Conservation (phyloP, 305 asterid genomes). For the Ruellia speciosa region DNA sequence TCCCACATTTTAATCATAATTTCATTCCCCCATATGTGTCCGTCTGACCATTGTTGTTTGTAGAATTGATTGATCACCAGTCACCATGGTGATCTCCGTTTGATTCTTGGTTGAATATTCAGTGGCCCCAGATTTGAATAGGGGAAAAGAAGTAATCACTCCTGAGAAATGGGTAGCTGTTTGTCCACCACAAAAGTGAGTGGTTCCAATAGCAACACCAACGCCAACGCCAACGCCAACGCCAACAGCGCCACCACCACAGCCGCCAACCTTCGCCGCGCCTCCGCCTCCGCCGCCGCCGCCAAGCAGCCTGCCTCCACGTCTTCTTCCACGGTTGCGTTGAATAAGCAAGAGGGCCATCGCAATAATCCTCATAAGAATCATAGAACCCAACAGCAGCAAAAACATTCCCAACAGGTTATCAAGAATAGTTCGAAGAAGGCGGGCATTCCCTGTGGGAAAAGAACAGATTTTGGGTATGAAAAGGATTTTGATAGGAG, state of each 20-base stretch:
- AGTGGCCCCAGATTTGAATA: slow-evolving; percentile 20
- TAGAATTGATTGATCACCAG: slow-evolving; percentile 18
- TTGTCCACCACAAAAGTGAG: slow-evolving; percentile 49
- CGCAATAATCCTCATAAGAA: slow-evolving; percentile 23
- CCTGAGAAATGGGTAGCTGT: slow-evolving; percentile 55
- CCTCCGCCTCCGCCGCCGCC: slow-evolving; percentile 30
- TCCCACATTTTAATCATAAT: slow-evolving; percentile 7
- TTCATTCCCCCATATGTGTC: not conserved
- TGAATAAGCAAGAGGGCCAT: slow-evolving; percentile 22
- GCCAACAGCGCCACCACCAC: slow-evolving; percentile 16
- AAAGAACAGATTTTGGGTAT: slow-evolving; percentile 74
- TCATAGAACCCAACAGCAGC: slow-evolving; percentile 31
- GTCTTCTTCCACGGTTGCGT: slow-evolving; percentile 10
- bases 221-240: slow-evolving; percentile 26
- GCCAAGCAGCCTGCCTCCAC: slow-evolving; percentile 18
- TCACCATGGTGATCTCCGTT: slow-evolving; percentile 12
- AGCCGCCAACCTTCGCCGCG: slow-evolving; percentile 22
- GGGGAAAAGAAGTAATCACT: slow-evolving; percentile 16
- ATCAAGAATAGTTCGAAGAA: slow-evolving; percentile 36
- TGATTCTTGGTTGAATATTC: slow-evolving; percentile 22
- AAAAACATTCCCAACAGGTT: slow-evolving; percentile 31
- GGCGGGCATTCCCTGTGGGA: slow-evolving; percentile 54
- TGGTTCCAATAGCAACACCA: slow-evolving; percentile 45
- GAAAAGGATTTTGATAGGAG: slow-evolving; percentile 56
- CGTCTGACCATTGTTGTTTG: slow-evolving; percentile 11